These are phyloP conservation scores for Aspergillus phoenicis DNA, from an alignment of 2,329 filamentous ascomycete species.

Conservation along the genomic window DNA sequence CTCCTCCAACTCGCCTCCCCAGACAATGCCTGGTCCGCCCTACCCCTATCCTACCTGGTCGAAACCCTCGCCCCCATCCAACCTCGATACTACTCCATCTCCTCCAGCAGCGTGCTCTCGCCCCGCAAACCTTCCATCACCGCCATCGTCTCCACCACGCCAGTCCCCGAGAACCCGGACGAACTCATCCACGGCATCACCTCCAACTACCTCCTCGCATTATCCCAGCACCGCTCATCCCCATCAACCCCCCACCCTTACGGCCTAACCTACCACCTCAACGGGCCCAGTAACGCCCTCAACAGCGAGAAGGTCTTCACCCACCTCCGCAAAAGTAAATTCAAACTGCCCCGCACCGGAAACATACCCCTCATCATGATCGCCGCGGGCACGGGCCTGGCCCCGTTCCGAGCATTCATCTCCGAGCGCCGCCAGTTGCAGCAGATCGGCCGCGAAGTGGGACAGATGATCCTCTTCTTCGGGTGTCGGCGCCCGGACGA, in stretches of 20 bases:
- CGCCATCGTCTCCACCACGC: constrained; percentile 79
- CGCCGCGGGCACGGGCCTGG: constrained; percentile 55
- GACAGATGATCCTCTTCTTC: constrained; percentile 46
- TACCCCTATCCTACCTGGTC: constrained; percentile 86
- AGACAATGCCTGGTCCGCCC: constrained; percentile 70
- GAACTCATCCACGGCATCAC: constrained; percentile 83
- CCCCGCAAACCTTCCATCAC: constrained; percentile 68
- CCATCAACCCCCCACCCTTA: constrained; percentile 74
- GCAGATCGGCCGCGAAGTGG: constrained; percentile 40
- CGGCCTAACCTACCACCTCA: constrained; percentile 77
- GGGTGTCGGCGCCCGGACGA: constrained; percentile 43
- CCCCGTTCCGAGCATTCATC: constrained; percentile 50
- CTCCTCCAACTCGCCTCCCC: constrained; percentile 61
- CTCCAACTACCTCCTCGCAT: constrained; percentile 86
- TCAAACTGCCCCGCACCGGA: constrained; percentile 71
- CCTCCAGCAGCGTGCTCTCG: constrained; percentile 59
- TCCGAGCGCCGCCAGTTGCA: constrained; percentile 44
- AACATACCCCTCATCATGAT: constrained; percentile 56
- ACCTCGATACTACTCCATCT: constrained; percentile 94
- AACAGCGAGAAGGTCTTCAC: constrained; percentile 86
- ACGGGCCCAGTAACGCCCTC: constrained; percentile 85
- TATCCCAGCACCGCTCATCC: constrained; percentile 49
- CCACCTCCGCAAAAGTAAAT: constrained; percentile 91
- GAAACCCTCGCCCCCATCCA: constrained; percentile 86
- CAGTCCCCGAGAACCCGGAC: constrained; percentile 67